Percentiles rank a stretch among this genome's conserved stretches.
phyloP scores from a whole-genome alignment of 2,329 filamentous ascomycete species.

The Exophiala mesophila region DNA sequence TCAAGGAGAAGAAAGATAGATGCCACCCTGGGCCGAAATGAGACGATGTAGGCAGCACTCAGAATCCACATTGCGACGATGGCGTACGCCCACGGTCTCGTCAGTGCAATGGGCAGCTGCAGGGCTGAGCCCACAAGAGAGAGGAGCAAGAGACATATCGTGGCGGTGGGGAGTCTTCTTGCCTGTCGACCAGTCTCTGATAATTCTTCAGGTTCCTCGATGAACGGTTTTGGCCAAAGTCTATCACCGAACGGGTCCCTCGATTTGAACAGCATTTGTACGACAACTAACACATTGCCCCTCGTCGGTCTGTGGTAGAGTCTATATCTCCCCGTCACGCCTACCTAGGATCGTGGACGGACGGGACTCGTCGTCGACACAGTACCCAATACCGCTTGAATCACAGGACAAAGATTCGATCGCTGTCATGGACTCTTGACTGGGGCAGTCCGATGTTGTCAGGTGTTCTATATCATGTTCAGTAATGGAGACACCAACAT shows the following conservation, averaged over 20 bases:
- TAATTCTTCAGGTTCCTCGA: conserved; percentile 17
- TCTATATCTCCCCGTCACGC: too few species aligned
- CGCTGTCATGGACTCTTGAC: too few species aligned
- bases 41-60: conserved; percentile 4
- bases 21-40: conserved; percentile 14
- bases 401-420: too few species aligned
- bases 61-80: conserved; percentile 13
- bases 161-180: conserved; percentile 5
- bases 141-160: conserved; percentile 13
- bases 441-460: too few species aligned
- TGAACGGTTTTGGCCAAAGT: conserved; percentile 20
- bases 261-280: too few species aligned
- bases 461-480: too few species aligned
- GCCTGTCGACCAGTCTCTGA: conserved; percentile 2
- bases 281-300: too few species aligned
- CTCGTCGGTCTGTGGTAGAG: too few species aligned
- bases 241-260: neutral
- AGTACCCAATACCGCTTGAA: too few species aligned
- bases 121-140: conserved; percentile 11
- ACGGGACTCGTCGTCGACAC: too few species aligned
- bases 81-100: conserved; percentile 8
- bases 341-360: too few species aligned
- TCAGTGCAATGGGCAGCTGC: conserved; percentile 15
- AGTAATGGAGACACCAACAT: too few species aligned
- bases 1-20: conserved; percentile 15